These are phyloP conservation scores for Penicillium sumatraense DNA, from an alignment of 2,329 filamentous ascomycete species.

Conservation along the genomic window DNA sequence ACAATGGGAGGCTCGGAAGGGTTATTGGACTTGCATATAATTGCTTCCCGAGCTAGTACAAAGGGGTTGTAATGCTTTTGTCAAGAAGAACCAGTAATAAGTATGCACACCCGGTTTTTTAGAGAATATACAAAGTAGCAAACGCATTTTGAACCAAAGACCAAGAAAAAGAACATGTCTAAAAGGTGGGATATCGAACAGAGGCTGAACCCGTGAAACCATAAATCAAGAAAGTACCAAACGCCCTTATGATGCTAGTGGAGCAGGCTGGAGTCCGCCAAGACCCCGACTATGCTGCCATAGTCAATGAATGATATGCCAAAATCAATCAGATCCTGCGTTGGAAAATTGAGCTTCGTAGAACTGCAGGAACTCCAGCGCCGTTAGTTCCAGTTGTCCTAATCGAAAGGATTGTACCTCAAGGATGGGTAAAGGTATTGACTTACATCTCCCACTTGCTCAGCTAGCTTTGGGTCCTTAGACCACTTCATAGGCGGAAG, in stretches of 20 bases:
- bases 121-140: not conserved
- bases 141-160: not conserved
- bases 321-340: slow-evolving; percentile 34
- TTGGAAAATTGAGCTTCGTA: slow-evolving; percentile 42
- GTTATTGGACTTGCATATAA: too few relatives aligned
- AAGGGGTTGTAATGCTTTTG: not conserved
- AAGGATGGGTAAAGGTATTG: not conserved
- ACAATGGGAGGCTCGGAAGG: too few relatives aligned
- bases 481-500: slow-evolving; percentile 55
- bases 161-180: slow-evolving; percentile 1
- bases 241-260: slow-evolving; percentile 26
- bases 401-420: not conserved
- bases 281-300: not conserved
- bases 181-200: slow-evolving; percentile 23
- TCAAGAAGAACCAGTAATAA: not conserved
- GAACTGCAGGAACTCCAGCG: slow-evolving; percentile 42
- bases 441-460: slow-evolving; percentile 51
- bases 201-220: not conserved
- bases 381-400: slow-evolving; percentile 30
- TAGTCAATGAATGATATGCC: not conserved
- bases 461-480: slow-evolving; percentile 38
- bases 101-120: not conserved
- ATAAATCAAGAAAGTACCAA: slow-evolving; percentile 10
- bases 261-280: not conserved
- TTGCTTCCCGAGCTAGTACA: not conserved